Conservation (phyloP, 306 rosid species). For the Potentilla sterilis region DNA sequence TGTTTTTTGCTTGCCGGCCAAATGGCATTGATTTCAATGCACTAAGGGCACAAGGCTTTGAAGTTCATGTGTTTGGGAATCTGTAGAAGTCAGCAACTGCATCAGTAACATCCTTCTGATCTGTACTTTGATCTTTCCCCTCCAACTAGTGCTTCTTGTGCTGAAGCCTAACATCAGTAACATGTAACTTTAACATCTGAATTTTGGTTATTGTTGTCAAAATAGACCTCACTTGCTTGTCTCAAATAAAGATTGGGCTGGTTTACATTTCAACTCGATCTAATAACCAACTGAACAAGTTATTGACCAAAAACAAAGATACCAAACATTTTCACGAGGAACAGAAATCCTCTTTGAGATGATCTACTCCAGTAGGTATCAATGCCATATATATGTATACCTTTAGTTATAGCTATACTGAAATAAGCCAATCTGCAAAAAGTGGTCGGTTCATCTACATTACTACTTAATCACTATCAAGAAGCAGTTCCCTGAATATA, state of each 20-base stretch:
- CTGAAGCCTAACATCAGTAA: not conserved
- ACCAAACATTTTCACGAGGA: not conserved
- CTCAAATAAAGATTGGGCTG: not conserved
- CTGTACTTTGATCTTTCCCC: not conserved
- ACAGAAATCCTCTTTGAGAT: not conserved
- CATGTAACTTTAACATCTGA: not conserved
- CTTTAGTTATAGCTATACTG: not conserved
- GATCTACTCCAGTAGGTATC: not conserved
- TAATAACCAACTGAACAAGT: not conserved
- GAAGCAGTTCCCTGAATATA: not conserved
- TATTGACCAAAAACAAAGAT: not conserved
- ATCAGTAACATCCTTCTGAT: not conserved
- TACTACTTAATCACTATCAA: not conserved
- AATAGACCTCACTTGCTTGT: not conserved
- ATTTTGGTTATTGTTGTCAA: not conserved
- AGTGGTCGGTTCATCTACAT: not conserved
- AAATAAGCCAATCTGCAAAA: not conserved
- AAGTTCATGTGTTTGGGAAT: too few relatives aligned
- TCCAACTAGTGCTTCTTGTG: not conserved
- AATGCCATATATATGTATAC: not conserved
- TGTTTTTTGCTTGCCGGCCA: too few relatives aligned
- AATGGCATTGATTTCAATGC: not conserved
- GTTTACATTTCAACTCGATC: not conserved
- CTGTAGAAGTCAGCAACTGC: too few relatives aligned
- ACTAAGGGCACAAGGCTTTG: too few relatives aligned